A percentile compares a stretch with the other conserved stretches of the same genome.
phyloP scores from a whole-genome alignment of 345 rosid species.

The Atalantia buxifolia region DNA sequence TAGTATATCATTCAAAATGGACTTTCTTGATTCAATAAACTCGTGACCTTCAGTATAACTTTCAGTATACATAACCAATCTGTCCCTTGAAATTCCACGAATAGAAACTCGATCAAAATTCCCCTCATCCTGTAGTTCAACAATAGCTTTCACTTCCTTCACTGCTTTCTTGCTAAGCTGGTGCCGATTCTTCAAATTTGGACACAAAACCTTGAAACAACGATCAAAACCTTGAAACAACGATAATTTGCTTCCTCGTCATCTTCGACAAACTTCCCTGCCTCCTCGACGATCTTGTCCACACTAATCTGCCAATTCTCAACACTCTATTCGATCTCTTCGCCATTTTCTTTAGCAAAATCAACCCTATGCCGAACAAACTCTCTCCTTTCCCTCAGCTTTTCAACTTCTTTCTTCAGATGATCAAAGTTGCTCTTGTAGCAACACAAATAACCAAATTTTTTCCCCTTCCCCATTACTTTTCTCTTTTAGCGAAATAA shows the following conservation, averaged over 20 bases:
- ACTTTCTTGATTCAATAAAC: conserved; percentile 20
- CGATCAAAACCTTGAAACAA: neutral
- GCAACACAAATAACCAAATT: neutral
- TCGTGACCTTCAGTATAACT: neutral
- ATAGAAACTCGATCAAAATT: neutral
- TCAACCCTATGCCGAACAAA: neutral
- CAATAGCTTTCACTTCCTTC: neutral
- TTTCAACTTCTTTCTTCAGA: neutral
- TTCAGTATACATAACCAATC: too few species aligned
- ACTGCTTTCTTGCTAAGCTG: conserved; percentile 7
- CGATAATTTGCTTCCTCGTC: neutral
- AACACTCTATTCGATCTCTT: neutral
- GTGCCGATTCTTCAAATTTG: neutral
- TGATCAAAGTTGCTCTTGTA: neutral
- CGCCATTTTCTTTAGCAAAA: neutral
- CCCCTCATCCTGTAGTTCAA: neutral
- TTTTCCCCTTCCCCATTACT: too few species aligned
- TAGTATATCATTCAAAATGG: neutral
- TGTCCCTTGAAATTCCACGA: too few species aligned
- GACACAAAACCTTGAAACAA: conserved; percentile 2
- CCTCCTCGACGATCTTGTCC: neutral
- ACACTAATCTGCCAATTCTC: neutral
- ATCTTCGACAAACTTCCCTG: neutral
- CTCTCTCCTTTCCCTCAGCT: neutral
- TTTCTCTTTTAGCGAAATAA: too few species aligned